Base-by-base conservation (phyloP, 2,329 filamentous ascomycete species). In the Monosporascus sp. region DNA sequence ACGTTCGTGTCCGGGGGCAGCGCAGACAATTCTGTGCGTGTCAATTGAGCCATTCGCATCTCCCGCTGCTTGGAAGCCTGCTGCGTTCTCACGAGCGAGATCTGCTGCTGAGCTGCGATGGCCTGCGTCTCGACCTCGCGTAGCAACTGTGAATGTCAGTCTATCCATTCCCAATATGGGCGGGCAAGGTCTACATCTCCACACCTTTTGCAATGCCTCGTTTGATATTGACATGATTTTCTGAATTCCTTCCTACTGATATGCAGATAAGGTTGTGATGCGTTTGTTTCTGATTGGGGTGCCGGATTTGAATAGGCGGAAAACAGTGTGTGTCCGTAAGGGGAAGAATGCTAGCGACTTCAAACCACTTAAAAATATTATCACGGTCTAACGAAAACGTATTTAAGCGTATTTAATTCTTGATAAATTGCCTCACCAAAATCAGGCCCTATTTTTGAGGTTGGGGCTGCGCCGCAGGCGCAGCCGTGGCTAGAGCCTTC, bases 101-200 rank as follows among this genome's bases (percentile, higher is more conserved):
- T 93, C 72, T 97, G 92, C 73, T 97, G 92, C 72, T 96, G 90
- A 17, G 94, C 89, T 57, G 87, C 86, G 41, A 89, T 76, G 15
- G 92, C 92, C 70, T 96, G 94, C 59, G 87, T 85, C 74, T 97
- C 91, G 65, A 97, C 97, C 75, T 97, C 94, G 71, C 89, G 88
- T 64, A 96, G 84, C 57, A 97, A 79, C 93, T 97, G 60, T 51
- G 55, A 18, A 53, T 55, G 50, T 58, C 20, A 61, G 52, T 25
- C 48, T 27, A 50, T 51, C 57, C 57, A 47, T 52, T 38, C 48
- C 35, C 18, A 22, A n/a, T 5, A 31, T 31, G 27, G 11, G 5
- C 9, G 11, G 31, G 31, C 9, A 14, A 35, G 9, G 47, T 60
- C 27, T 48, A 17, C 44, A 18, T 11, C 37, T n/a, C 39, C 59